A percentile compares a stretch with the other conserved stretches of the same genome.
phyloP scores from a whole-genome alignment of 129 eudicot genomes.

The Daucus carota region DNA sequence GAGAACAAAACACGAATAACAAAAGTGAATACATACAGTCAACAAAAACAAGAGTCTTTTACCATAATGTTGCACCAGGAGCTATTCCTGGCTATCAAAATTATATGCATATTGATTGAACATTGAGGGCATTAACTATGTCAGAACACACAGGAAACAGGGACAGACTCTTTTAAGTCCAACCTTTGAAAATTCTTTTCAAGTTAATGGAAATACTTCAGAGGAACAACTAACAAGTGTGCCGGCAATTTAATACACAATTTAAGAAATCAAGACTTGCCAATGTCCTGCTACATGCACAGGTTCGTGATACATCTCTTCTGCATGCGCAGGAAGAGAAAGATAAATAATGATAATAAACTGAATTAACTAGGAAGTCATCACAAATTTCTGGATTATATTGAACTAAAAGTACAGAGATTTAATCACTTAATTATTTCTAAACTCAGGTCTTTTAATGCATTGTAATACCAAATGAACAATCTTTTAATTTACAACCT shows the following conservation, averaged over 20 bases:
- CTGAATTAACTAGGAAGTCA: background rate
- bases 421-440: background rate
- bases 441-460: background rate
- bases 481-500: background rate
- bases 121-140: background rate
- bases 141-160: background rate
- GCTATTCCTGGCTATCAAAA: background rate
- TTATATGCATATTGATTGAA: background rate
- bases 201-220: background rate
- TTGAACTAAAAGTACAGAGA: too few species aligned
- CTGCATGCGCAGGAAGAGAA: background rate
- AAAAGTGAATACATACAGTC: background rate
- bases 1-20: slow-evolving; percentile 8
- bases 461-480: background rate
- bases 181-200: background rate
- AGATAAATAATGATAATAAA: background rate
- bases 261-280: background rate
- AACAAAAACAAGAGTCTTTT: background rate
- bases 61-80: background rate
- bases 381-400: background rate
- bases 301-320: background rate
- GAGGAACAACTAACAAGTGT: background rate
- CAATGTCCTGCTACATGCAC: background rate
- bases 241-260: background rate
- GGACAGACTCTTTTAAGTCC: background rate